Evolutionary conservation across 1,284 basidiomycete genomes (phyloP).

Genomic region (Ceratobasidium sp.): DNA sequence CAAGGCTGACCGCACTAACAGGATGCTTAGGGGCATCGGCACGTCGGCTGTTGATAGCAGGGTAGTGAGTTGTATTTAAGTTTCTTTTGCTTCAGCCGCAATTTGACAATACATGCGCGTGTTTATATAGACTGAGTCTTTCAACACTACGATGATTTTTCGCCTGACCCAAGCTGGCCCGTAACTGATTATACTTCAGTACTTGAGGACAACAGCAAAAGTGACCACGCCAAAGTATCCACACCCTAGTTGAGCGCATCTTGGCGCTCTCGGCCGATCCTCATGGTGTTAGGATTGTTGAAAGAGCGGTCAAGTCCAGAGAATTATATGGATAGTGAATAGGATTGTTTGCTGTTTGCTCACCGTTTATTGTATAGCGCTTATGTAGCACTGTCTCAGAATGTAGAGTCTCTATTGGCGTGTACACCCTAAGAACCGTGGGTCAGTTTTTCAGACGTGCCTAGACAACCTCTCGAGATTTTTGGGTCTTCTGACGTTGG

Average conservation of each 20-base stretch:
- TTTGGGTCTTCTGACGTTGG: too few species aligned
- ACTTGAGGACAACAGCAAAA: constrained; percentile 80
- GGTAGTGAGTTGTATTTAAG: constrained; percentile 57
- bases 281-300: constrained; percentile 84
- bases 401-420: too few species aligned
- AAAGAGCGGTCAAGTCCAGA: constrained; percentile 84
- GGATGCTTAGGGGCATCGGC: constrained; percentile 73
- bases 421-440: too few species aligned
- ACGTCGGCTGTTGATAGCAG: constrained; percentile 87
- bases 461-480: too few species aligned
- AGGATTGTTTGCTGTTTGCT: constrained; percentile 77
- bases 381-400: too few species aligned
- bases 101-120: constrained; percentile 53
- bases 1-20: constrained; percentile 81
- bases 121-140: constrained; percentile 65
- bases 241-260: constrained; percentile 76
- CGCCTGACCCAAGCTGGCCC: constrained; percentile 2
- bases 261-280: constrained; percentile 82
- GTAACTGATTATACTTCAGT: constrained; percentile 60
- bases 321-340: constrained; percentile 71
- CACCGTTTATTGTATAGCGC: too few species aligned
- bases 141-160: constrained; percentile 74
- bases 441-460: too few species aligned
- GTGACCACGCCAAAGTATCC: constrained; percentile 76
- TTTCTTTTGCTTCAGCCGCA: too few species aligned